phyloP scores from a whole-genome alignment of 768 basidiomycete genomes.

The Kwoniella heveanensis region DNA sequence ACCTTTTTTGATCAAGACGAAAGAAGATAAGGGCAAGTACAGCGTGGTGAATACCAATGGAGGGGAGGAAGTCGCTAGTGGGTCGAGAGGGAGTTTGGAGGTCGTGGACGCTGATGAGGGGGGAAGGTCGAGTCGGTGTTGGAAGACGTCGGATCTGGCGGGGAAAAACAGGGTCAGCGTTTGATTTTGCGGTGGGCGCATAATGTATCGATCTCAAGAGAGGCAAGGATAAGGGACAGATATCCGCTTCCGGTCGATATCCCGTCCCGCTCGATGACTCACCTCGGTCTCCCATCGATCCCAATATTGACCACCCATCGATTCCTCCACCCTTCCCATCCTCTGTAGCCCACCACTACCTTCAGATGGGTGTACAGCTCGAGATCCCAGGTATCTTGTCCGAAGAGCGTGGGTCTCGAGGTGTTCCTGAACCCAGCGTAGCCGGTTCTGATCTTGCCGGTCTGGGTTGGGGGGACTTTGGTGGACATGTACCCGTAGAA shows the following conservation, averaged over 20 bases:
- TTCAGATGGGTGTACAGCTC: constrained; percentile 78
- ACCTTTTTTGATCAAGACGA: constrained; percentile 60
- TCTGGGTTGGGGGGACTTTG: constrained; percentile 67
- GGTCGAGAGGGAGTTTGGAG: constrained; percentile 54
- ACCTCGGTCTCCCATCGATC: constrained; percentile 65
- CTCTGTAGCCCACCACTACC: constrained; percentile 74
- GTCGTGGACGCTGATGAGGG: constrained; percentile 21
- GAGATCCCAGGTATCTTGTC: constrained; percentile 80
- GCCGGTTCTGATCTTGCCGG: constrained; percentile 73
- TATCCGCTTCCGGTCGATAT: too few relatives aligned
- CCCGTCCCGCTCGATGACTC: too few relatives aligned
- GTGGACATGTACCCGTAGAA: constrained; percentile 75
- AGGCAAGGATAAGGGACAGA: too few relatives aligned
- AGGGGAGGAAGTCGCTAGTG: constrained; percentile 40
- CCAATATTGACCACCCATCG: constrained; percentile 95
- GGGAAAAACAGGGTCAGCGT: too few relatives aligned
- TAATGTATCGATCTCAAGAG: too few relatives aligned
- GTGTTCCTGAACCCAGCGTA: constrained; percentile 90
- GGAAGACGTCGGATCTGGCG: constrained; percentile 85
- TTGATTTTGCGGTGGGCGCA: too few relatives aligned
- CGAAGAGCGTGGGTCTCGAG: constrained; percentile 81
- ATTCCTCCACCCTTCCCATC: constrained; percentile 72
- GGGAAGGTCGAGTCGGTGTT: constrained; percentile 69
- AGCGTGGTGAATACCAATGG: constrained; percentile 33
- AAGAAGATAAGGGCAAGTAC: constrained; percentile 74